phyloP scores from a whole-genome alignment of 2,329 filamentous ascomycete species.

The Botryotinia convoluta region DNA sequence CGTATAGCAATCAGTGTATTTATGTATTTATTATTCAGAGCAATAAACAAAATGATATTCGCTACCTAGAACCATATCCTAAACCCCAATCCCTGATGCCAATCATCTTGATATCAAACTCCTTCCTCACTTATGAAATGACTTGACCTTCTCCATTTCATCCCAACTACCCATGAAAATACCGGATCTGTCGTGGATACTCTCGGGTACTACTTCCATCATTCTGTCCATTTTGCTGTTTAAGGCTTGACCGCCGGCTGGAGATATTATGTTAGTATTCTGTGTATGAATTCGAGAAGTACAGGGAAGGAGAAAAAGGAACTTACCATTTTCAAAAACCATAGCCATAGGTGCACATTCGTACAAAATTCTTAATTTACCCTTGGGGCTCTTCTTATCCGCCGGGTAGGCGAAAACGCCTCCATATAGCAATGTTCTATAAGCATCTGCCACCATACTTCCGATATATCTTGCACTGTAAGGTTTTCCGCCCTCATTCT shows the following conservation, averaged over 20 bases:
- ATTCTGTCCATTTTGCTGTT: constrained; percentile 90
- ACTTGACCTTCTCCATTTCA: constrained; percentile 88
- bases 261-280: not conserved
- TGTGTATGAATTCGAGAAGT: not conserved
- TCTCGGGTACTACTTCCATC: constrained; percentile 82
- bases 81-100: constrained; percentile 24
- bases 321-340: constrained; percentile 94
- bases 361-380: constrained; percentile 94
- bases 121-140: constrained; percentile 43
- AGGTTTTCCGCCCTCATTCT: constrained; percentile 70
- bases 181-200: constrained; percentile 92
- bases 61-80: constrained; percentile 1
- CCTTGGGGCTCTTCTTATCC: constrained; percentile 97
- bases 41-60: constrained; percentile 6
- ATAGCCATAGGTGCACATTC: constrained; percentile 99
- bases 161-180: constrained; percentile 96
- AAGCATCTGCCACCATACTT: constrained; percentile 97
- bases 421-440: constrained; percentile 91
- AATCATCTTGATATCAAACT: not conserved
- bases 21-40: not conserved
- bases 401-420: constrained; percentile 97
- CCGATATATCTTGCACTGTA: constrained; percentile 96
- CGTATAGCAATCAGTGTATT: not conserved
- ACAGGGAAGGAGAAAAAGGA: not conserved
- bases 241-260: constrained; percentile 87